Base-by-base conservation (phyloP, 139 green algal genomes). In the Limnomonas spitsbergensis region DNA sequence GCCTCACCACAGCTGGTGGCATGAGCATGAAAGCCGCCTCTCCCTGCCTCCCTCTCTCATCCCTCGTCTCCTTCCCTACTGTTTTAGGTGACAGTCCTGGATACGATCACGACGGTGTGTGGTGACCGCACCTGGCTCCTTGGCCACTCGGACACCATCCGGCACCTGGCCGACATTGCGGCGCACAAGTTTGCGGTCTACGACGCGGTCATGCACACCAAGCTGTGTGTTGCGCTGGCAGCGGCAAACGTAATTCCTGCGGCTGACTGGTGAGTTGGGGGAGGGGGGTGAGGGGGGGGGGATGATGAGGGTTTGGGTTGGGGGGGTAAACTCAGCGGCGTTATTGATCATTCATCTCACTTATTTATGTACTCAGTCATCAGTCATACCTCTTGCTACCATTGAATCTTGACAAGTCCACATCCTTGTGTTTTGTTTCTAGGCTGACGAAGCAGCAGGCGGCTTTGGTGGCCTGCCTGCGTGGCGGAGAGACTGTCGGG, bases 221-320 rank as follows among this genome's bases (percentile, higher is more conserved):
- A 76, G 40, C 80, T 85, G 39, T 75, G 75, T 52, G 35, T 81
- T 32, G 80, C 80, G 53, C 76, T 85, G n/a, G 75, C 80, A 26
- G 32, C 70, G 2, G 80, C 80, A 40, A 81, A 81, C 53, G 47
- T 40, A 24, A 80, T 72, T 35, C 79, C 79, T 0, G 79, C 72
- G 1, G 14, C 79, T 35, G 79, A 74, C 6, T 74, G 68, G 68
- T 70, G 29, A 38, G 56, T 37, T 27, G 9, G 9, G 9, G 42
- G 42, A 6, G 9, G 42, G 42, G 42, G 42, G 42, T 54, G 42
- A 54, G 9, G 42, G 7, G 42, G 7, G 9, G 42, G 9, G 42
- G 42, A 9, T n/a, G n/a, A n/a, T n/a, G n/a, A n/a, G n/a, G n/a
- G n/a, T n/a, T n/a, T n/a, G n/a, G n/a, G n/a, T n/a, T n/a, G n/a